Evolutionary conservation across 352 stramenopile genomes (phyloP).

Genomic region (Globisporangium barbulae): DNA sequence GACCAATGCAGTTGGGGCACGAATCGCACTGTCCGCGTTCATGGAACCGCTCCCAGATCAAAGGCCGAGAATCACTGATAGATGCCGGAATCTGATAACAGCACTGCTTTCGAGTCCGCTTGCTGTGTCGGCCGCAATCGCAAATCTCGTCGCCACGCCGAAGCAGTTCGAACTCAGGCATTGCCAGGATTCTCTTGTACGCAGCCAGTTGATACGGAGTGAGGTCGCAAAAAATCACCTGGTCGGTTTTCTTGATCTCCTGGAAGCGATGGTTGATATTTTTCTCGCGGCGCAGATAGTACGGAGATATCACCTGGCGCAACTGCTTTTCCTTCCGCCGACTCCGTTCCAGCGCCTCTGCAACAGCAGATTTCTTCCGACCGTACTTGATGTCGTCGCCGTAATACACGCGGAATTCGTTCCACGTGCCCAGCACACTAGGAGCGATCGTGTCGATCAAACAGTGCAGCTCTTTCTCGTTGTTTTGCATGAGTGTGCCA

Average conservation of each 20-base stretch:
- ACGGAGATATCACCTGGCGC: conserved; percentile 47
- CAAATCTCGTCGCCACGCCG: conserved; percentile 56
- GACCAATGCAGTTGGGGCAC: conserved; percentile 72
- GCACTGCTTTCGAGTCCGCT: conserved; percentile 52
- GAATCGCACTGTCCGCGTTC: conserved; percentile 38
- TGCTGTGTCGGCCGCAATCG: conserved; percentile 63
- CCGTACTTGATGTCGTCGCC: conserved; percentile 82
- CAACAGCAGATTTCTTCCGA: conserved; percentile 70
- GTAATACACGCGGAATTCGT: conserved; percentile 76
- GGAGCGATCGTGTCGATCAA: conserved; percentile 70
- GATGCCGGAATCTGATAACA: conserved; percentile 49
- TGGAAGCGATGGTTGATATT: conserved; percentile 68
- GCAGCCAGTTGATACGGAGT: conserved; percentile 62
- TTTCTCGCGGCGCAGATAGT: conserved; percentile 75
- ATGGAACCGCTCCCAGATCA: conserved; percentile 74
- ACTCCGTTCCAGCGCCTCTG: conserved; percentile 54
- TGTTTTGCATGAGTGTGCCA: conserved; percentile 88
- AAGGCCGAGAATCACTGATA: conserved; percentile 15
- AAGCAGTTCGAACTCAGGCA: conserved; percentile 72
- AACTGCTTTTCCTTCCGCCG: conserved; percentile 70
- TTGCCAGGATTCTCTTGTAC: conserved; percentile 66
- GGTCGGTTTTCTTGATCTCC: conserved; percentile 68
- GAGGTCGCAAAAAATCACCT: conserved; percentile 82
- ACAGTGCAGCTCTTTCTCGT: conserved; percentile 80
- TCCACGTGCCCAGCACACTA: conserved; percentile 57